phyloP scores from a whole-genome alignment of 495 filamentous ascomycete genomes.

The Cladorrhinum samala region DNA sequence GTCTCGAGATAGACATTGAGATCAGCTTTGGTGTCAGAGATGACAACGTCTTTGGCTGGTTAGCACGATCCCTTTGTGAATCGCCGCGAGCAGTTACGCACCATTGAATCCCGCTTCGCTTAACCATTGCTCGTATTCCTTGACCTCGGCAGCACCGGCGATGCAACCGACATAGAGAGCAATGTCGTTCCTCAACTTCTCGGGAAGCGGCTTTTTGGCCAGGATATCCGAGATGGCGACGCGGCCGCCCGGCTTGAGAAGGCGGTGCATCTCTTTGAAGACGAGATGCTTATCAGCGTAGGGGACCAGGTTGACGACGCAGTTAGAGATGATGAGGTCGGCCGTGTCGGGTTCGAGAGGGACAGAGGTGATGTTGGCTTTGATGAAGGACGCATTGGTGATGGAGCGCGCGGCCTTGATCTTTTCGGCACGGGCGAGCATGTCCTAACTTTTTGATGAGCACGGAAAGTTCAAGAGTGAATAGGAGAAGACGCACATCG shows the following conservation, averaged over 20 bases:
- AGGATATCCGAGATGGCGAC: constrained; percentile 64
- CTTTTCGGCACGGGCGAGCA: constrained; percentile 50
- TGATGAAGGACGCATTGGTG: constrained; percentile 43
- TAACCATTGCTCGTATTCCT: constrained; percentile 52
- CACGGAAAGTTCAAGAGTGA: background rate
- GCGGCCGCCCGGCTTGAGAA: constrained; percentile 56
- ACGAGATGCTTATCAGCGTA: constrained; percentile 48
- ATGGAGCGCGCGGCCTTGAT: constrained; percentile 29
- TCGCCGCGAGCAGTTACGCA: constrained; percentile 19
- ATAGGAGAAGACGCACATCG: constrained; percentile 32
- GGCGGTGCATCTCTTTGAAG: constrained; percentile 56
- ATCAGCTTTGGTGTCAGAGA: constrained; percentile 49
- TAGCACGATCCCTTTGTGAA: constrained; percentile 5
- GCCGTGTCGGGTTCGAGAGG: constrained; percentile 37
- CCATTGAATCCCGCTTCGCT: constrained; percentile 49
- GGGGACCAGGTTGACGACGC: constrained; percentile 62
- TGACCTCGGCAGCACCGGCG: constrained; percentile 49
- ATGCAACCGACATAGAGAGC: constrained; percentile 57
- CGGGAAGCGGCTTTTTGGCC: constrained; percentile 45
- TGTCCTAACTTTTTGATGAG: constrained; percentile 37
- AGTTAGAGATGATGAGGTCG: constrained; percentile 54
- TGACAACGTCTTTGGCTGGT: constrained; percentile 40
- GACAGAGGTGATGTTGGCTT: constrained; percentile 49
- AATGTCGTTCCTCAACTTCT: constrained; percentile 41
- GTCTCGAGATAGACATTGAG: constrained; percentile 52